Conservation (phyloP, 306 rosid species). For the Myrica gale region DNA sequence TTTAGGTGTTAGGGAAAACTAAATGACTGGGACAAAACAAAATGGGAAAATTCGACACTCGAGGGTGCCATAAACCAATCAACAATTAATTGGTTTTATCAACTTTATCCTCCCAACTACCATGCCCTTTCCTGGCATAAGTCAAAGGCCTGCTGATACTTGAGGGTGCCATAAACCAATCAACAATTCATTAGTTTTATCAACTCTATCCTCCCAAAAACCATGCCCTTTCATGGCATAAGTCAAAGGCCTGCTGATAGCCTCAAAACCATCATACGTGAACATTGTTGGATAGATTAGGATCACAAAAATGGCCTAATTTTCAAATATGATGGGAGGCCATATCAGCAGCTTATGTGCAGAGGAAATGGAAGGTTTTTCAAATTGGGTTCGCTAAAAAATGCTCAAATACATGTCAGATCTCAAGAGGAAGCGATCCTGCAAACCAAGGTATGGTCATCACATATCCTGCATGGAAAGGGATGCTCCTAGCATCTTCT, state of each 20-base stretch:
- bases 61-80: not conserved
- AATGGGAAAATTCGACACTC: not conserved
- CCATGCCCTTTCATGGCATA: not conserved
- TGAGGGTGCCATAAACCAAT: not conserved
- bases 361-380: not conserved
- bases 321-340: conserved; percentile 1
- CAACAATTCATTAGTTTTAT: not conserved
- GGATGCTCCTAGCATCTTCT: conserved; percentile 5
- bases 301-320: not conserved
- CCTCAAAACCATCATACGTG: not conserved
- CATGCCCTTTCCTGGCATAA: not conserved
- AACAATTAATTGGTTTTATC: not conserved
- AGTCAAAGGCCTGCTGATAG: not conserved
- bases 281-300: not conserved
- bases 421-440: not conserved
- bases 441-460: no score
- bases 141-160: not conserved
- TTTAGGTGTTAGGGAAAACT: conserved; percentile 55
- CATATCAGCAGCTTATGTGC: not conserved
- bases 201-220: not conserved
- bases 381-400: not conserved
- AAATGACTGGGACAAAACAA: not conserved
- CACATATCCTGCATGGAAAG: not conserved
- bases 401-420: not conserved
- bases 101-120: not conserved